A percentile compares a stretch with the other conserved stretches of the same genome.
Evolutionary conservation across 495 filamentous ascomycete species (phyloP).

Genomic region (Haplographium delicatum): DNA sequence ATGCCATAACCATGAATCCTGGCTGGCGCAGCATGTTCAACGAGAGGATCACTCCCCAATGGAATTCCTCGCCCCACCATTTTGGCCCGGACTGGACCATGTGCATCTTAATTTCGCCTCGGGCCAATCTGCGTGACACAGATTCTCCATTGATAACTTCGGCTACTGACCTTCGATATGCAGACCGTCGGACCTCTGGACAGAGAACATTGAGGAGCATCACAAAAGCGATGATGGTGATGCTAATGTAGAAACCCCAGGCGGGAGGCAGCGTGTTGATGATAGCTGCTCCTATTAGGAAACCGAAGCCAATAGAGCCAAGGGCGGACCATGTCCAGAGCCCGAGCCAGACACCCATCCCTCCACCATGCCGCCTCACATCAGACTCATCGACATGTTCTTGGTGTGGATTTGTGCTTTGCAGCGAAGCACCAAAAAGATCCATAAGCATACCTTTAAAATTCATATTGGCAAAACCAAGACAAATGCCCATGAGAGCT

Average conservation of each 20-base stretch:
- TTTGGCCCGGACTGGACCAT: slow-evolving; percentile 58
- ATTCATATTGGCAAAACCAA: slow-evolving; percentile 74
- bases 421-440: slow-evolving; percentile 67
- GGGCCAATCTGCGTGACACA: slow-evolving; percentile 53
- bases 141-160: slow-evolving; percentile 43
- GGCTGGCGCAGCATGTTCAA: slow-evolving; percentile 63
- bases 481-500: slow-evolving; percentile 55
- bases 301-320: slow-evolving; percentile 62
- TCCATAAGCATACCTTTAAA: slow-evolving; percentile 64
- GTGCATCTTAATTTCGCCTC: slow-evolving; percentile 73
- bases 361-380: slow-evolving; percentile 64
- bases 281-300: slow-evolving; percentile 60
- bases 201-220: slow-evolving; percentile 60
- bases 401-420: slow-evolving; percentile 65
- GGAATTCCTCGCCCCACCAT: slow-evolving; percentile 71
- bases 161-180: slow-evolving; percentile 58
- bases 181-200: slow-evolving; percentile 59
- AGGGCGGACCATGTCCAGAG: slow-evolving; percentile 71
- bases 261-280: slow-evolving; percentile 54
- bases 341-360: slow-evolving; percentile 72
- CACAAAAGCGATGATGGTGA: slow-evolving; percentile 54
- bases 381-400: slow-evolving; percentile 58
- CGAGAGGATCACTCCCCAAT: slow-evolving; percentile 61
- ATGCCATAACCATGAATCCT: slow-evolving; percentile 63
- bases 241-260: slow-evolving; percentile 71